Conservation (phyloP, 2,329 filamentous ascomycete genomes). For the Pseudogymnoascus sp. region DNA sequence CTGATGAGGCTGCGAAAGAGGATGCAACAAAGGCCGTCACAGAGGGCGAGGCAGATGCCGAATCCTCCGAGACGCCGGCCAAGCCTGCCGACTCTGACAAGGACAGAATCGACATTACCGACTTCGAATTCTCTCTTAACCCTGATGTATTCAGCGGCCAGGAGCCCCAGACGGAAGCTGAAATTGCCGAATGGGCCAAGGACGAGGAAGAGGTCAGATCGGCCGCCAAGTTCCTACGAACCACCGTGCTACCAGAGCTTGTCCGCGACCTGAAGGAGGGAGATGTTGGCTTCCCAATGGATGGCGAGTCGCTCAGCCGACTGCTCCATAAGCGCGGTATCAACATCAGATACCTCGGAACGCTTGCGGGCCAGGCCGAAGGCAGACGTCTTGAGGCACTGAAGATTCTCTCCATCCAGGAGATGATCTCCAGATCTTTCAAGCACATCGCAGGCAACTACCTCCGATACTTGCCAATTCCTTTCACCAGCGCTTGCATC, state of each 20-base stretch:
- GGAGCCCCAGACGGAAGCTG: constrained; percentile 77
- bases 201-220: constrained; percentile 86
- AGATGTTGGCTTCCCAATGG: constrained; percentile 96
- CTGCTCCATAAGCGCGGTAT: constrained; percentile 94
- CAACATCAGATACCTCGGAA: constrained; percentile 93
- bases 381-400: constrained; percentile 70
- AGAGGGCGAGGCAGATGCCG: constrained; percentile 33
- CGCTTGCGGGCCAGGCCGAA: constrained; percentile 63
- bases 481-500: constrained; percentile 71
- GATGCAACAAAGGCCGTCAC: constrained; percentile 26
- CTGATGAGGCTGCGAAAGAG: constrained; percentile 20
- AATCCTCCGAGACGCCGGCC: not conserved
- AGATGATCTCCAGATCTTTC: constrained; percentile 92
- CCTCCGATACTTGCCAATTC: constrained; percentile 69
- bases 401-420: constrained; percentile 69
- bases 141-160: constrained; percentile 95
- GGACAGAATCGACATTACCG: constrained; percentile 74
- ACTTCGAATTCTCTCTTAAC: constrained; percentile 84
- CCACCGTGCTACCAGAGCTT: constrained; percentile 74
- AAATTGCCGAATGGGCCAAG: constrained; percentile 72
- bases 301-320: constrained; percentile 81
- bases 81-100: constrained; percentile 26
- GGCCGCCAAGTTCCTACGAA: constrained; percentile 70
- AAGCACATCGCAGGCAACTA: constrained; percentile 83
- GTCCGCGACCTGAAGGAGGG: constrained; percentile 82